A percentile compares a stretch with the other conserved stretches of the same genome.
Evolutionary conservation across 805 yeast genomes (phyloP).

Genomic region (Kuraishia hungarica): DNA sequence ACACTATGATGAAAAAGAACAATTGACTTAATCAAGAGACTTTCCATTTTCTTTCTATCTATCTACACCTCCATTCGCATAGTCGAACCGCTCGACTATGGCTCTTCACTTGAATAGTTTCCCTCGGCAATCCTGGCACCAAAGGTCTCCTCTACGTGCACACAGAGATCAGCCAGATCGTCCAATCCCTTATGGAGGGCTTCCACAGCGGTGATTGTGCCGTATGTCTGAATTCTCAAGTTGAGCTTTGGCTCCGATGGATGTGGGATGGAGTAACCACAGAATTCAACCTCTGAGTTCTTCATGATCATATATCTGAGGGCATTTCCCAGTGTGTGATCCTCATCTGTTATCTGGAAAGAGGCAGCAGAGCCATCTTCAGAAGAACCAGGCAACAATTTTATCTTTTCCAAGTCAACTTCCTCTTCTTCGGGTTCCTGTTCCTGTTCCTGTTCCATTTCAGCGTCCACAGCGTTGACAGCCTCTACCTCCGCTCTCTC

Average conservation of each 20-base stretch:
- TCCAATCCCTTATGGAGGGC: conserved; percentile 89
- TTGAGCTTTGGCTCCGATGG: conserved; percentile 90
- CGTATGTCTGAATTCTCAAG: conserved; percentile 91
- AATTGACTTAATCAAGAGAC: no score
- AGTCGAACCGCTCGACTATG: conserved; percentile 15
- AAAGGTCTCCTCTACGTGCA: conserved; percentile 73
- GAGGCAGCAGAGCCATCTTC: conserved; percentile 94
- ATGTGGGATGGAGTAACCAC: conserved; percentile 98
- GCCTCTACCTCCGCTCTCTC: conserved; percentile 6
- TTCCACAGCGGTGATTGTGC: conserved; percentile 73
- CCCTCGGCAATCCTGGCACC: conserved; percentile 57
- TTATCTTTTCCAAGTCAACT: conserved; percentile 48
- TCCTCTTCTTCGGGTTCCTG: conserved; percentile 31
- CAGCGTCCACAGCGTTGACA: conserved; percentile 10
- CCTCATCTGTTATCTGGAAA: conserved; percentile 88
- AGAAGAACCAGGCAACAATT: conserved; percentile 73
- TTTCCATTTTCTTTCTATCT: no score
- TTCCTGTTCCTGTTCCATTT: conserved; percentile 5
- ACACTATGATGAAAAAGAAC: not conserved
- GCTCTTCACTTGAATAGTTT: conserved; percentile 40
- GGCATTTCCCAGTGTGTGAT: conserved; percentile 93
- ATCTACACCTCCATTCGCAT: no score
- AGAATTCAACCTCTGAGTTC: conserved; percentile 95
- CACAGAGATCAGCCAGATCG: conserved; percentile 75
- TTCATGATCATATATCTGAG: conserved; percentile 92